Percentiles rank a stretch among this genome's conserved stretches.
These are phyloP conservation scores for Fusarium sp. DNA, from an alignment of 2,329 filamentous ascomycete species.

Conservation along the genomic window DNA sequence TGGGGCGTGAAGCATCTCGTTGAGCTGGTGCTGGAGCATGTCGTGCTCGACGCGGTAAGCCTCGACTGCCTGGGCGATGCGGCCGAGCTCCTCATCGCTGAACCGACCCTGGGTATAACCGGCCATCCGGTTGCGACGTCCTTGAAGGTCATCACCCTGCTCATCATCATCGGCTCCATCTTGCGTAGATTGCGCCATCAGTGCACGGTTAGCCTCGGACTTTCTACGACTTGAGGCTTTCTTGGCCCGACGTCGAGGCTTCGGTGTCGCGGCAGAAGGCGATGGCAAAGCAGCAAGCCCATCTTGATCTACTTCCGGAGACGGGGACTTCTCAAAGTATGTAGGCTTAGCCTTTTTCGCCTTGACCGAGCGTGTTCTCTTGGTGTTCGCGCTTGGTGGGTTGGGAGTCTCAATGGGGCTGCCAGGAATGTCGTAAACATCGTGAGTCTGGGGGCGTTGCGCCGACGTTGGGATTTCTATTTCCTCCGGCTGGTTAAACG, in stretches of 20 bases:
- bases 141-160: constrained; percentile 23
- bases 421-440: constrained; percentile 48
- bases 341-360: constrained; percentile 67
- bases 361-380: constrained; percentile 54
- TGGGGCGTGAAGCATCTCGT: constrained; percentile 59
- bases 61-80: constrained; percentile 61
- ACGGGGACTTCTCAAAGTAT: constrained; percentile 57
- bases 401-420: constrained; percentile 40
- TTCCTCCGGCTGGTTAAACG: constrained; percentile 22
- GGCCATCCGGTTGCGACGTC: constrained; percentile 45
- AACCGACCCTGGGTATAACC: constrained; percentile 60
- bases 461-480: constrained; percentile 39
- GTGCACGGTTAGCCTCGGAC: constrained; percentile 34
- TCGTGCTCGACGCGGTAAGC: constrained; percentile 61
- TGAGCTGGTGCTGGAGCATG: constrained; percentile 63
- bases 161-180: constrained; percentile 42
- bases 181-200: constrained; percentile 42
- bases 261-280: constrained; percentile 53
- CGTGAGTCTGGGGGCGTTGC: constrained; percentile 35
- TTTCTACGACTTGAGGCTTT: constrained; percentile 48
- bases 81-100: constrained; percentile 59
- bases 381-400: constrained; percentile 44
- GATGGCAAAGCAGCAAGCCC: constrained; percentile 51
- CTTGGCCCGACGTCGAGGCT: constrained; percentile 51
- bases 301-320: constrained; percentile 38